Evolutionary conservation across 2,329 filamentous ascomycete species (phyloP), one percentile per base, ranked within the genome.

Genomic region (Furcasterigmium sp.): DNA sequence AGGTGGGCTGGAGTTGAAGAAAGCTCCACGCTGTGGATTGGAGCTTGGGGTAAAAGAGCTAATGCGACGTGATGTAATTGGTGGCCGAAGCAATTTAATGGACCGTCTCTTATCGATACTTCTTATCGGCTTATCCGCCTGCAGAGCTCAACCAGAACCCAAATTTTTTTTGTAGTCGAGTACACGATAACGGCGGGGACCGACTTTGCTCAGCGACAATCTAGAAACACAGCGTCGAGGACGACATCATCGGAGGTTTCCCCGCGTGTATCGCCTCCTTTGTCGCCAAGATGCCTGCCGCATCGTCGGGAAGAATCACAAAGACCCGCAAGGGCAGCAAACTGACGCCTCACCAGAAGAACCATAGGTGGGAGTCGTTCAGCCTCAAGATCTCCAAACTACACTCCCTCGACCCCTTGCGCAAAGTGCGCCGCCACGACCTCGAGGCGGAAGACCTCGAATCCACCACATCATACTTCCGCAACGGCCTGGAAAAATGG

Each of bases 341-440:
- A 48, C 76, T 76, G 51, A 94, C 88, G 20, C 72, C 75, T 40
- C 87, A 90, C 53, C 82, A 84, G 49, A 91, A 88, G 59, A 85
- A 88, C 41, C 88, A 96, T 67, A 79, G 87, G 61, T 97, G 89
- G 80, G 86, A 96, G 68, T 85, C 87, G 49, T 97, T 97, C 68
- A 87, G 85, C 46, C 80, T 84, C 59, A 93, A 94, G 64, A 87
- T 97, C 62, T 81, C 87, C 50, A 93, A 91, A 63, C 79, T 97
- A 59, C 93, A 88, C 67, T 81, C 81, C 25, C 76, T 98, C 68
- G 91, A 98, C 57, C 93, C 93, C 37, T 78, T 98, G 53, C 89
- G 93, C 64, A 85, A 85, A 67, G 85, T 94, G 56, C 87, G 90
- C 65, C 85, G 85, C 61, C 80, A 94, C 69, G 83, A 87, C 57